These are phyloP conservation scores for Cornus controversa DNA, from an alignment of 148 eudicot genomes.

Conservation along the genomic window DNA sequence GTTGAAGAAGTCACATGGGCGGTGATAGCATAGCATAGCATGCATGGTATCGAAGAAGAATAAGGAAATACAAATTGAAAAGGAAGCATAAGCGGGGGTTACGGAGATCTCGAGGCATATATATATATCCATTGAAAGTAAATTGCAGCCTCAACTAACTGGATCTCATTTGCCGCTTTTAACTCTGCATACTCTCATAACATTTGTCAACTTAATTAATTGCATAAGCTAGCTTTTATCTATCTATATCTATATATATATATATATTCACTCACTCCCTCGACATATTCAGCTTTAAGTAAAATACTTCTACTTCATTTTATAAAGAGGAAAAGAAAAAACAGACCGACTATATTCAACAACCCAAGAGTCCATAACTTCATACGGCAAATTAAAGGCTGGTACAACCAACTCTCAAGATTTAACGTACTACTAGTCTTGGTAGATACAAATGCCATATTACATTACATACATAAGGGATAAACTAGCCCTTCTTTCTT, in stretches of 20 bases:
- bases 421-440: conserved; percentile 16
- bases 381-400: not conserved
- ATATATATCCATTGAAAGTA: too few species aligned
- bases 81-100: not conserved
- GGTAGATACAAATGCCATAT: conserved; percentile 10
- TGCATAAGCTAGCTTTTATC: too few species aligned
- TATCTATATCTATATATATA: too few species aligned
- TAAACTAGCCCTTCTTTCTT: not conserved
- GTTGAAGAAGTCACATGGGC: not conserved
- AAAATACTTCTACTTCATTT: not conserved
- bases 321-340: not conserved
- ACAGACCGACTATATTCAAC: not conserved
- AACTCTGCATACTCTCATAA: not conserved
- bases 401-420: conserved; percentile 25
- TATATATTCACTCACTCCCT: not conserved
- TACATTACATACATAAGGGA: not conserved
- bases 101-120: too few species aligned
- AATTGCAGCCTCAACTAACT: not conserved
- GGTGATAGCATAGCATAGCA: too few species aligned
- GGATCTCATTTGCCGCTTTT: not conserved
- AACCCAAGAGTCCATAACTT: conserved; percentile 2
- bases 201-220: too few species aligned
- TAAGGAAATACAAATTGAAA: not conserved
- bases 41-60: not conserved
- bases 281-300: not conserved